These are phyloP conservation scores for Excoecaria agallocha DNA, from an alignment of 345 rosid genomes.

Conservation along the genomic window DNA sequence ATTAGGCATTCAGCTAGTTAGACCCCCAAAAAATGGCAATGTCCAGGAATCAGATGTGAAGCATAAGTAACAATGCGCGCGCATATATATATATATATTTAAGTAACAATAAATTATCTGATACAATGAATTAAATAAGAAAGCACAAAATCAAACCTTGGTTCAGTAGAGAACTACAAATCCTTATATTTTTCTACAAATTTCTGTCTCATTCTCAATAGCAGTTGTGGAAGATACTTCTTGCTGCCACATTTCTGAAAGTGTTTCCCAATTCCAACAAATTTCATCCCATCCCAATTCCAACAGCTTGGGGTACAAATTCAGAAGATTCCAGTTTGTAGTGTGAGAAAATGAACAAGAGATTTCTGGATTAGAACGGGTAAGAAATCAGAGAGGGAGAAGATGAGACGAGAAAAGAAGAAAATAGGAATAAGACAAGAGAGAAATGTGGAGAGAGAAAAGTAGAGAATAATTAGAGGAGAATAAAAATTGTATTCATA, in stretches of 20 bases:
- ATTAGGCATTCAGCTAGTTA: neutral
- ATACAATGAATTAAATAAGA: conserved; percentile 27
- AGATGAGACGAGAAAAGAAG: too few species aligned
- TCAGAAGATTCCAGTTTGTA: conserved; percentile 75
- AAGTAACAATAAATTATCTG: neutral
- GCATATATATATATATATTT: too few species aligned
- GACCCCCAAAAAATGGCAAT: too few species aligned
- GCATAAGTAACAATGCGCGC: neutral
- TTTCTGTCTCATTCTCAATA: conserved; percentile 80
- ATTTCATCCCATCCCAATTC: conserved; percentile 93
- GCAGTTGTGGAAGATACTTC: conserved; percentile 96
- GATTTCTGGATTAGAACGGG: too few species aligned
- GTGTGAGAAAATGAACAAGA: too few species aligned
- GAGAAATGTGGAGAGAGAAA: too few species aligned
- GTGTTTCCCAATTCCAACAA: conserved; percentile 72
- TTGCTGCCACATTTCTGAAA: conserved; percentile 85
- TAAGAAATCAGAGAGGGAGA: too few species aligned
- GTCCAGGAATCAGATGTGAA: neutral
- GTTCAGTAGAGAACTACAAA: conserved; percentile 33
- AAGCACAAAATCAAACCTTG: conserved; percentile 31
- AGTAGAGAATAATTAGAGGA: too few species aligned
- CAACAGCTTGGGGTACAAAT: conserved; percentile 89
- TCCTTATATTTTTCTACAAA: conserved; percentile 35
- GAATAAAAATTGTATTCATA: too few species aligned
- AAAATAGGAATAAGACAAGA: too few species aligned